These are phyloP conservation scores for Dimargaris cristalligena DNA, from an alignment of 192 early-diverging fungal genomes.

Conservation along the genomic window DNA sequence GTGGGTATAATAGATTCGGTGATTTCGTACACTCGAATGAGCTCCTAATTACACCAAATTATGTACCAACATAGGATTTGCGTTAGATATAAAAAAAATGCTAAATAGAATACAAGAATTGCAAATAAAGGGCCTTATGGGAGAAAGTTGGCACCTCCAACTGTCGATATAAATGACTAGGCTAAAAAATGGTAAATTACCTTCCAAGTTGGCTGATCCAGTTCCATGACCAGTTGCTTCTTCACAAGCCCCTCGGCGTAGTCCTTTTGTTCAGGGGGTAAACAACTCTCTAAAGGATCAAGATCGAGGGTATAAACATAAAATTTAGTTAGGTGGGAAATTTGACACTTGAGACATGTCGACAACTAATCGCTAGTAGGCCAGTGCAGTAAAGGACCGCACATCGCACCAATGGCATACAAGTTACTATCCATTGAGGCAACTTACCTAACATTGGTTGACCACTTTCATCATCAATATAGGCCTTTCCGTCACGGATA, in stretches of 20 bases:
- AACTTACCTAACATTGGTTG: conserved; percentile 37
- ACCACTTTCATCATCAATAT: conserved; percentile 51
- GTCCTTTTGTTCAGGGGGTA: conserved; percentile 52
- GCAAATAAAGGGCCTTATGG: not conserved
- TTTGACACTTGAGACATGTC: too few relatives aligned
- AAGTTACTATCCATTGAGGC: too few relatives aligned
- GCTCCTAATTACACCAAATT: not conserved
- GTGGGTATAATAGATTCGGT: not conserved
- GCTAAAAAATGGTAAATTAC: conserved; percentile 40
- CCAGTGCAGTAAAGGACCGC: too few relatives aligned
- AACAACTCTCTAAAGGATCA: conserved; percentile 27
- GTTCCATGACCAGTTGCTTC: conserved; percentile 61
- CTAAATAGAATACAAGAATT: not conserved
- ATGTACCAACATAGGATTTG: too few relatives aligned
- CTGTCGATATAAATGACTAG: not conserved
- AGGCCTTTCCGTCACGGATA: conserved; percentile 65
- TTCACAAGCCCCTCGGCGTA: conserved; percentile 44
- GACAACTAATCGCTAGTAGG: too few relatives aligned
- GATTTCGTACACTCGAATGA: not conserved
- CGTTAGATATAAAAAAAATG: not conserved
- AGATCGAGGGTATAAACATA: too few relatives aligned
- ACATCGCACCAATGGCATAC: too few relatives aligned
- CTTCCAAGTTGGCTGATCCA: conserved; percentile 50
- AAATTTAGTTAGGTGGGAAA: too few relatives aligned
- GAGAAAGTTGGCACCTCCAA: too few relatives aligned